phyloP scores from a whole-genome alignment of 495 filamentous ascomycete genomes.

The Halenospora varia region DNA sequence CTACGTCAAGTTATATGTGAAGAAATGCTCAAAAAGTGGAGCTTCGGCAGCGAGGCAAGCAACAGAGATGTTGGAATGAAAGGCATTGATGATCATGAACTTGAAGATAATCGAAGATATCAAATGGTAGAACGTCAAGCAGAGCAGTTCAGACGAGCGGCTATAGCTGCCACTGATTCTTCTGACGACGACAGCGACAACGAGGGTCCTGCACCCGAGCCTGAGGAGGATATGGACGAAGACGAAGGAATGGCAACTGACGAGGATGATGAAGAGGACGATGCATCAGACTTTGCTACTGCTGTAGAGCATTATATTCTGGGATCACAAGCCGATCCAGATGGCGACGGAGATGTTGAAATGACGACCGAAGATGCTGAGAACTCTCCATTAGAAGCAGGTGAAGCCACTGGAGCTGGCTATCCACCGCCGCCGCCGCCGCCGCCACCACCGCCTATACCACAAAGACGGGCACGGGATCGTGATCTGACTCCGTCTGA shows the following conservation, averaged over 20 bases:
- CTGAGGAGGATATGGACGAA: slow-evolving; percentile 28
- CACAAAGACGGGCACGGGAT: slow-evolving; percentile 35
- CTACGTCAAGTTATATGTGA: slow-evolving; percentile 80
- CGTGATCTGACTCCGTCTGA: slow-evolving; percentile 56
- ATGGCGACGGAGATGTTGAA: slow-evolving; percentile 56
- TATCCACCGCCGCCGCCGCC: slow-evolving; percentile 64
- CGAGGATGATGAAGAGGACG: slow-evolving; percentile 42
- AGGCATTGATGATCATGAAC: slow-evolving; percentile 87
- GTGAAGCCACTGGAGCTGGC: slow-evolving; percentile 65
- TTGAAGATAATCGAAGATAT: slow-evolving; percentile 32
- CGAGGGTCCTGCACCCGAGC: slow-evolving; percentile 29
- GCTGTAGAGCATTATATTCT: slow-evolving; percentile 47
- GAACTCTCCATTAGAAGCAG: slow-evolving; percentile 46
- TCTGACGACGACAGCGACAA: slow-evolving; percentile 42
- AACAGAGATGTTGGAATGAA: slow-evolving; percentile 80
- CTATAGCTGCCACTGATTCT: slow-evolving; percentile 33
- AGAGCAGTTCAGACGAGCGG: slow-evolving; percentile 8
- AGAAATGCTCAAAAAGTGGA: slow-evolving; percentile 84
- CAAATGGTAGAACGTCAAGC: slow-evolving; percentile 23
- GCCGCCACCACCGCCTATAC: slow-evolving; percentile 40
- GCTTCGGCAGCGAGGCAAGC: slow-evolving; percentile 75
- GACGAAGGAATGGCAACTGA: slow-evolving; percentile 29
- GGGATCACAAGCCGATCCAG: slow-evolving; percentile 28
- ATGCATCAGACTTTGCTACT: slow-evolving; percentile 31
- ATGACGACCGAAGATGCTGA: slow-evolving; percentile 37